These are phyloP conservation scores for Cordyceps cicadae DNA, from an alignment of 2,329 filamentous ascomycete genomes.

Conservation along the genomic window DNA sequence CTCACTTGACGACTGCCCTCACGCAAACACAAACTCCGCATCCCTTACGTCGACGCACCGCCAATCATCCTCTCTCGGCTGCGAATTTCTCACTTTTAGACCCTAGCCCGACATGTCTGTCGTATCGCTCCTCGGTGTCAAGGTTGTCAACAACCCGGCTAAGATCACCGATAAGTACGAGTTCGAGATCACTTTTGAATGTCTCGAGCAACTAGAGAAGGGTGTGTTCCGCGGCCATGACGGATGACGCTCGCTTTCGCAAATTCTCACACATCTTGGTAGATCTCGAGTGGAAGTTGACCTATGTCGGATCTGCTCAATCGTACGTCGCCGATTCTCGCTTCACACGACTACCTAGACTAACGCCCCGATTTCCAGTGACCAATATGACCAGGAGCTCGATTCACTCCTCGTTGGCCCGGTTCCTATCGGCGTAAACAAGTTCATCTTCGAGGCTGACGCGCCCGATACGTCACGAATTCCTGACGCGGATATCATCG, in stretches of 20 bases:
- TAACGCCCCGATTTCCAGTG: conserved; percentile 40
- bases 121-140: conserved; percentile 89
- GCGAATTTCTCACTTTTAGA: not conserved
- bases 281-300: conserved; percentile 99
- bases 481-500: conserved; percentile 88
- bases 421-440: conserved; percentile 97
- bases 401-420: conserved; percentile 93
- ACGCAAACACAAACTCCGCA: not conserved
- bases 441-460: conserved; percentile 95
- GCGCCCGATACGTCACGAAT: conserved; percentile 85
- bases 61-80: not conserved
- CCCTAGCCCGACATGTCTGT: conserved; percentile 62
- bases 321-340: conserved; percentile 54
- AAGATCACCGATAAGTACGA: conserved; percentile 87
- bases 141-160: conserved; percentile 95
- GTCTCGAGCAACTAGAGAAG: conserved; percentile 87
- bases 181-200: conserved; percentile 99
- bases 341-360: not conserved
- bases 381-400: conserved; percentile 96
- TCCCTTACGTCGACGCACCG: not conserved
- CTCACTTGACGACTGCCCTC: not conserved
- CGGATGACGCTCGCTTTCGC: not conserved
- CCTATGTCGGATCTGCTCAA: conserved; percentile 95
- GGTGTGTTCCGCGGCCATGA: conserved; percentile 42
- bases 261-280: conserved; percentile 12